Evolutionary conservation across 2,329 filamentous ascomycete species (phyloP).

Genomic region (Alternaria alternata): DNA sequence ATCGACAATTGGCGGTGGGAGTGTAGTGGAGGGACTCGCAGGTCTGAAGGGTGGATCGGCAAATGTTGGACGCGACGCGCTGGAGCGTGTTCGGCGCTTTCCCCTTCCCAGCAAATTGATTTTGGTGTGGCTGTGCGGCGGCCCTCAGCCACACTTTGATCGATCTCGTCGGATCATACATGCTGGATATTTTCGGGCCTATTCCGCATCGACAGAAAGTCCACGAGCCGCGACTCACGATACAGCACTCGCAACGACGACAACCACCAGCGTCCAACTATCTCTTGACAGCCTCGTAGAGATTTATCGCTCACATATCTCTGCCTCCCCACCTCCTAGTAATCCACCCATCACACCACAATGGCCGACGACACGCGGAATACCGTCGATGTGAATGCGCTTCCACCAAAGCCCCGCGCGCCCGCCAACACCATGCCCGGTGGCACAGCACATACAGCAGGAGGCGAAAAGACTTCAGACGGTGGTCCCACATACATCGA

Average conservation of each 20-base stretch:
- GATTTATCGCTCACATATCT: neutral
- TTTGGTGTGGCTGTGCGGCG: conserved; percentile 19
- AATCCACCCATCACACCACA: conserved; percentile 28
- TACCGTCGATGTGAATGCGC: conserved; percentile 27
- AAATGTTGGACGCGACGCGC: conserved; percentile 33
- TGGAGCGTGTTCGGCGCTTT: conserved; percentile 29
- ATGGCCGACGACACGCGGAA: conserved; percentile 59
- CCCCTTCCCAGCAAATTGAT: conserved; percentile 38
- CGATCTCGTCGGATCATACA: conserved; percentile 26
- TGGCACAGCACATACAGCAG: conserved; percentile 67
- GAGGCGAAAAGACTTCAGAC: conserved; percentile 55
- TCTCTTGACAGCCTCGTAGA: neutral
- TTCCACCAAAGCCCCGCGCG: conserved; percentile 29
- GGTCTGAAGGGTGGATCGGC: conserved; percentile 19
- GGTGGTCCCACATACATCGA: conserved; percentile 59
- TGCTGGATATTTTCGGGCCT: conserved; percentile 36
- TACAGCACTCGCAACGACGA: conserved; percentile 2
- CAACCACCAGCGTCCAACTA: neutral
- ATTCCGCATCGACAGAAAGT: conserved; percentile 26
- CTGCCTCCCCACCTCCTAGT: neutral
- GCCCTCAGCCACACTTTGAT: neutral
- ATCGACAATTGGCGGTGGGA: conserved; percentile 22
- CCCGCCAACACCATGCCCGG: conserved; percentile 58
- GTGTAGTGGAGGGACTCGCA: conserved; percentile 20
- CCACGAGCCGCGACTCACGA: conserved; percentile 12